Evolutionary conservation across 2,329 filamentous ascomycete species (phyloP).

Genomic region (Fusarium poae): DNA sequence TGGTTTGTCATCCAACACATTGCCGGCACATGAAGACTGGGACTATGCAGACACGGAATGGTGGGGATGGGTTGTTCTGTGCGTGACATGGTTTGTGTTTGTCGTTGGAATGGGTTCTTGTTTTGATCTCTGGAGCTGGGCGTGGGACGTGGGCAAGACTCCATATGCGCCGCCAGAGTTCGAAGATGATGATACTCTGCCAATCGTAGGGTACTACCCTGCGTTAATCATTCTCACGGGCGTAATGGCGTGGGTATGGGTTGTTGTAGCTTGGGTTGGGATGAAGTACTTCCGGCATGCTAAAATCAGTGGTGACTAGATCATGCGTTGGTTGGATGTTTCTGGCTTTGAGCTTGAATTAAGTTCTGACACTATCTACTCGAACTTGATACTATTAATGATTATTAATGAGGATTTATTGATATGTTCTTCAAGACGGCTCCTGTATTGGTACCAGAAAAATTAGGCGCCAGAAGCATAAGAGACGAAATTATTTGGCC

Average conservation of each 20-base stretch:
- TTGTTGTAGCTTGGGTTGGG: slow-evolving; percentile 95
- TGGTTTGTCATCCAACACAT: slow-evolving; percentile 63
- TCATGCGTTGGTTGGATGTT: slow-evolving; percentile 34
- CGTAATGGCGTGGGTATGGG: slow-evolving; percentile 99
- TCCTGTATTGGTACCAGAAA: not conserved
- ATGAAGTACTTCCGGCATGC: slow-evolving; percentile 99
- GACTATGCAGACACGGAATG: slow-evolving; percentile 96
- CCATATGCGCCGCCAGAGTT: slow-evolving; percentile 95
- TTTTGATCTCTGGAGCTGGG: slow-evolving; percentile 96
- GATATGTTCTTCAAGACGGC: not conserved
- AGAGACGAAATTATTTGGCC: no score
- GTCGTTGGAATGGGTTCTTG: slow-evolving; percentile 97
- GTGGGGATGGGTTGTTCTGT: slow-evolving; percentile 96
- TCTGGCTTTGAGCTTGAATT: slow-evolving; percentile 10
- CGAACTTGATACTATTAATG: slow-evolving; percentile 14
- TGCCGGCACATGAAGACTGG: slow-evolving; percentile 72
- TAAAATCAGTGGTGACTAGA: slow-evolving; percentile 78
- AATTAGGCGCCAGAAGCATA: no score
- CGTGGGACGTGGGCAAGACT: slow-evolving; percentile 97
- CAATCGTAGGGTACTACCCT: slow-evolving; percentile 97
- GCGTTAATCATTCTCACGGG: slow-evolving; percentile 91
- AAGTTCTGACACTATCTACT: slow-evolving; percentile 10
- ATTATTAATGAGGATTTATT: slow-evolving; percentile 28
- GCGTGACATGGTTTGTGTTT: slow-evolving; percentile 95
- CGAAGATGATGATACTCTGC: slow-evolving; percentile 93